Evolutionary conservation across 306 rosid species (phyloP), one percentile per base, ranked within the genome.

Genomic region (Cucurbita maxima): DNA sequence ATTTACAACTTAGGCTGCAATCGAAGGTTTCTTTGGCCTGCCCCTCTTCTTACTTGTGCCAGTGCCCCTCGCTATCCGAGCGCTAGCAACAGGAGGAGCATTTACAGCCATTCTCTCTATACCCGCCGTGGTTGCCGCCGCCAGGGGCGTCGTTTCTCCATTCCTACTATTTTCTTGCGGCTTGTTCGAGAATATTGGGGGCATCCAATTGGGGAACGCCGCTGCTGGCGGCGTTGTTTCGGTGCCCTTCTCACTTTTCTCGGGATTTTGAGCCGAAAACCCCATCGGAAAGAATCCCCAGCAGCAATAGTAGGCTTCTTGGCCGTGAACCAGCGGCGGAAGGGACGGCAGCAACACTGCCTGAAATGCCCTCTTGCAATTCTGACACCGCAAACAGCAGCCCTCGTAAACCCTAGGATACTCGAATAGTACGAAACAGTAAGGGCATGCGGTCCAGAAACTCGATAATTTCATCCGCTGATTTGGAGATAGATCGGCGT

Each of bases 391-490:
- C 77, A 95, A 72, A 41, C 97, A 89, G 63, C 92, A 89, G 0
- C 85, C 89, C 79, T 89, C 91, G 70, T 87, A 95, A 69, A 82
- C 87, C 82, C 82, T 77, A 40, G 88, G 86, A 68, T 88, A 95
- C 84, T 94, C 96, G 48, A 81, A 94, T 81, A 94, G 18, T 5
- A 72, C 71, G 58, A 81, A 94, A 64, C 99, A 94, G 82, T 94
- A 94, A 0, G 99, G 97, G 19, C 99, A 95, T n/a, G 90, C 86
- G 16, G 97, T 95, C 99, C 99, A 95, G 82, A 95, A 94, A 30
- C 77, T 88, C 62, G 59, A 67, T 51, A 84, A 43, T 25, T 86
- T 84, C 66, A 72, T 44, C 72, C 90, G 81, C 13, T 66, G 58
- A 5, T 63, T 76, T 12, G 82, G 84, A 36, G 45, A 12, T 6